Percentiles rank a stretch among this genome's conserved stretches.
These are phyloP conservation scores for Halophytophthora polymorphica DNA, from an alignment of 352 stramenopile genomes.

Conservation along the genomic window DNA sequence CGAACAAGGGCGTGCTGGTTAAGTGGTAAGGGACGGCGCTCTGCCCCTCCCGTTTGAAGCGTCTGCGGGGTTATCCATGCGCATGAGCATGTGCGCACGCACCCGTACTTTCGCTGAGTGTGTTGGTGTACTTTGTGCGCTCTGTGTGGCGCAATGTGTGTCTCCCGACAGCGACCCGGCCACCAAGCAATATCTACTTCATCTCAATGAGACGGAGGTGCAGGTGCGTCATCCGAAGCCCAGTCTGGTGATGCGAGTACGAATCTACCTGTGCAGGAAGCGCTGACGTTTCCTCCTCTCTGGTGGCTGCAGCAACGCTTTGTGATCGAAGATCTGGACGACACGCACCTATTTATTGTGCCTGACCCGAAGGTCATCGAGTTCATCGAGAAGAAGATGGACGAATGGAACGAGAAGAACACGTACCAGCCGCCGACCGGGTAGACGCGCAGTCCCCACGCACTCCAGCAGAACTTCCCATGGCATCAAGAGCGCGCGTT, in stretches of 20 bases:
- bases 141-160: conserved; percentile 7
- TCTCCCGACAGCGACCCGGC: conserved; percentile 53
- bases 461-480: background rate
- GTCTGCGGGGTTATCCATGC: background rate
- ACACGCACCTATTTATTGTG: conserved; percentile 85
- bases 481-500: background rate
- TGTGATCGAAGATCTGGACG: conserved; percentile 86
- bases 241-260: background rate
- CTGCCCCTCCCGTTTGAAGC: background rate
- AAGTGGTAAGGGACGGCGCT: conserved; percentile 53
- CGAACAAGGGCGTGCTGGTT: conserved; percentile 82
- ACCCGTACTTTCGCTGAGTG: background rate
- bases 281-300: background rate
- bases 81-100: background rate
- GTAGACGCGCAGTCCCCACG: conserved; percentile 2
- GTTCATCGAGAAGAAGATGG: conserved; percentile 89
- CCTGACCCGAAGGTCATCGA: conserved; percentile 75
- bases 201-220: conserved; percentile 81
- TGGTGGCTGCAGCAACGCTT: conserved; percentile 57
- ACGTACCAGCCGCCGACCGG: conserved; percentile 80
- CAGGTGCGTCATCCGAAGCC: conserved; percentile 35
- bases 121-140: background rate
- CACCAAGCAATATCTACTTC: conserved; percentile 85
- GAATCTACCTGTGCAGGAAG: background rate
- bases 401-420: conserved; percentile 89